phyloP scores from a whole-genome alignment of 768 basidiomycete genomes.

The Trametes cinnabarina region DNA sequence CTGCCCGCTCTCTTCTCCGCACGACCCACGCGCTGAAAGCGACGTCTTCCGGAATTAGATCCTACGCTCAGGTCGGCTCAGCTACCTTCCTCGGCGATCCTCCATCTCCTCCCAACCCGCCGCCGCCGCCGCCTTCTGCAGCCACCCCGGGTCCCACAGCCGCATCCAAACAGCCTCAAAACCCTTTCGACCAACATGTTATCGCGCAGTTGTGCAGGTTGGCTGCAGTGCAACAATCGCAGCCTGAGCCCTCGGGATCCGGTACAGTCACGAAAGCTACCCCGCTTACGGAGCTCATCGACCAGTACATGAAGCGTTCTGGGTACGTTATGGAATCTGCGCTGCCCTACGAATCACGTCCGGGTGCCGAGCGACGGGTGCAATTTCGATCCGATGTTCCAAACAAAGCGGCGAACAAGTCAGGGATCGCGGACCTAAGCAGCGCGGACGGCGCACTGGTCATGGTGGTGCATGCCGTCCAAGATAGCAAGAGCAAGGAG shows the following conservation, averaged over 20 bases:
- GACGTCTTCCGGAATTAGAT: background rate
- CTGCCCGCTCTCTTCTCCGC: background rate
- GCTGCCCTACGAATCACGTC: conserved; percentile 53
- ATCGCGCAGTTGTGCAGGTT: conserved; percentile 21
- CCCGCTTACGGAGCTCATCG: conserved; percentile 35
- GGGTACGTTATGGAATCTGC: conserved; percentile 42
- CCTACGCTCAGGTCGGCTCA: conserved; percentile 27
- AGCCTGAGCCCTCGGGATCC: background rate
- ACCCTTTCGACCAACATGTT: conserved; percentile 24
- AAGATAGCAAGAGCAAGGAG: conserved; percentile 28
- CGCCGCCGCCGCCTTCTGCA: background rate
- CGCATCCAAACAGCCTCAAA: background rate
- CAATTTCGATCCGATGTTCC: conserved; percentile 23
- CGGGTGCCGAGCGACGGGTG: conserved; percentile 31
- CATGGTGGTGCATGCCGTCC: conserved; percentile 52
- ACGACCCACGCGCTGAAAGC: background rate
- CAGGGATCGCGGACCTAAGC: conserved; percentile 8
- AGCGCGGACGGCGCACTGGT: conserved; percentile 36
- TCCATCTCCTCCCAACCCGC: conserved; percentile 20
- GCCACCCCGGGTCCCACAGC: background rate
- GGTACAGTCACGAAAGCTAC: background rate
- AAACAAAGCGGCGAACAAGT: background rate
- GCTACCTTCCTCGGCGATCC: conserved; percentile 25
- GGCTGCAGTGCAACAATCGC: background rate
- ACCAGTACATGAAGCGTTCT: conserved; percentile 42